Evolutionary conservation across 805 yeast genomes (phyloP), one percentile per base, ranked within the genome.

Genomic region (Debaryomyces castellii): DNA sequence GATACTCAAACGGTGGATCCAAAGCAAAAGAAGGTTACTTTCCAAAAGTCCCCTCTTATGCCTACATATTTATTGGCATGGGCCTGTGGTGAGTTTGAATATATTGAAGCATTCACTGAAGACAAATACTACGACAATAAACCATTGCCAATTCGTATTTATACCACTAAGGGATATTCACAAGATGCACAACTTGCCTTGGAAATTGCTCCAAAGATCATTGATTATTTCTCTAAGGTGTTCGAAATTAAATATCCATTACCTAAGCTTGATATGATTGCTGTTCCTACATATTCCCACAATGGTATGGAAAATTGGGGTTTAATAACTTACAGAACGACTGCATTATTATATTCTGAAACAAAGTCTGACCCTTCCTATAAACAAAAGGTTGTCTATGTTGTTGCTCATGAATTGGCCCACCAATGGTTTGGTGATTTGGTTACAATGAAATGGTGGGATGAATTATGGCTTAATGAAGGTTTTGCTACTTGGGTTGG

Each of bases 221-320:
- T 80, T 34, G 82, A 77, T 54, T 77, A 66, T 57, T 73, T 76
- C 52, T 69, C 79, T 11, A 57, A 55, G 38, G 66, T 77, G 18
- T 80, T 80, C 53, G 80, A 76, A 49, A 62, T 77, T 41, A 58
- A 68, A 49, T 88, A 86, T 59, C 94, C 95, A 18, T 73, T 88
- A 54, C 92, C 95, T 38, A 88, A 88, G 66, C 69, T 87, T 62
- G 96, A 89, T 60, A 72, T 87, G 66, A 70, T 89, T 32, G 91
- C 91, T 3, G 84, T 88, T 46, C 91, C 88, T 53, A 81, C 86
- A 42, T 86, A 84, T 60, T 79, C 87, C 25, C 90, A 89, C 47
- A 88, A 89, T 55, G 96, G 95, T 18, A 88, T 88, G 96, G 96
- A 88, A 68, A 89, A 89, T 70, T 88, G 91, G 88, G 95, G 95